Base-by-base conservation (phyloP, 106 monocot species). In the Acorus calamus region DNA sequence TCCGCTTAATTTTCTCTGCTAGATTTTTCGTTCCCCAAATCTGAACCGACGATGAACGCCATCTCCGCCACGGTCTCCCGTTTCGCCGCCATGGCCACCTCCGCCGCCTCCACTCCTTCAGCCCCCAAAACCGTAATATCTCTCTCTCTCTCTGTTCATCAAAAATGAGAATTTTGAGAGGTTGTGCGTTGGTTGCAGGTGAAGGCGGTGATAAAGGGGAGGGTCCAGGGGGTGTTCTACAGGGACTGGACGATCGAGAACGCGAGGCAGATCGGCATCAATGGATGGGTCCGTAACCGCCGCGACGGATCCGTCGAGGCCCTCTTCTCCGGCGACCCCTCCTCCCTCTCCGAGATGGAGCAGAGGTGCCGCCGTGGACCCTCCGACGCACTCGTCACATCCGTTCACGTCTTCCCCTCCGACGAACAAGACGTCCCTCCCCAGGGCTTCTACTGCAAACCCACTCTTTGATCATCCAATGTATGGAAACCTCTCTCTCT, bases 271-370 rank as follows among this genome's bases (percentile, higher is more conserved):
- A 81, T 92, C 44, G 87, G 84, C 5, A 72, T 92, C 48, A 66
- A 65, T n/a, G 92, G 92, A 5, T 92, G 92, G 92, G 92, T 92
- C 12, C 87, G 92, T 11, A 92, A 92, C 69, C 81, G 84, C 63
- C 69, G 92, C 3, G 87, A 92, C 60, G 92, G 92, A 49, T 69
- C 84, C 69, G 87, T 92, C 5, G 92, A 92, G 75, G 92, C 81
- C 54, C 66, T 92, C 66, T 87, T 92, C 81, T 92, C 92, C 64
- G 92, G 92, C 42, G 74, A 75, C 41, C 66, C 73, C 52, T 42
- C 67, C 11, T 57, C 76, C 14, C 82, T 92, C n/a, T 44, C 73
- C 14, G 92, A 92, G 69, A 92, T 92, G 87, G 79, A 81, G 9
- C 74, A 81, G 4, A 61, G 74, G 44, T 84, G 87, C 77, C 81